phyloP scores from a whole-genome alignment of 257 asterid genomes.

The Solanum neorickii region DNA sequence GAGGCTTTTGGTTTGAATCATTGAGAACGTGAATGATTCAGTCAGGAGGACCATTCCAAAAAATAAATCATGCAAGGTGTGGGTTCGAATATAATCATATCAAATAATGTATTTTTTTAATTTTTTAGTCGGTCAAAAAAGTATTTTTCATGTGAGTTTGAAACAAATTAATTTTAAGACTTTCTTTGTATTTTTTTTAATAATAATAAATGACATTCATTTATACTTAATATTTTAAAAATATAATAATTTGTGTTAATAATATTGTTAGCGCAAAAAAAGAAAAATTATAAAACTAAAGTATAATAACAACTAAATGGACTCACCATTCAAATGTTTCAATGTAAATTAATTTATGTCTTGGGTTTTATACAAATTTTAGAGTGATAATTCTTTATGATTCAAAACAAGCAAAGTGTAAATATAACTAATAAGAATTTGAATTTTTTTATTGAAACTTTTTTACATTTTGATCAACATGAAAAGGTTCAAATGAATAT shows the following conservation, averaged over 20 bases:
- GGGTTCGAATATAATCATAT: too few species aligned
- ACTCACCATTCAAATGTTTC: neutral
- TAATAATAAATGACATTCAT: too few species aligned
- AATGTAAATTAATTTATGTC: neutral
- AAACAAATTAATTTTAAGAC: neutral
- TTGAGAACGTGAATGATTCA: neutral
- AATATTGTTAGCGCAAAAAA: neutral
- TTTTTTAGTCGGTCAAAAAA: neutral
- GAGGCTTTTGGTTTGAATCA: too few species aligned
- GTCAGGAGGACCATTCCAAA: fast-evolving
- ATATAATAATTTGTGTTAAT: too few species aligned
- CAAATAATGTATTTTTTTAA: too few species aligned
- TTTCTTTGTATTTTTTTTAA: too few species aligned
- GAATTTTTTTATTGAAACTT: neutral
- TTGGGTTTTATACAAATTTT: neutral
- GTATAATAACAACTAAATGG: too few species aligned
- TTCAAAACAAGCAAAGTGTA: neutral
- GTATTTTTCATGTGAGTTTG: too few species aligned
- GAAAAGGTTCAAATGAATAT: neutral
- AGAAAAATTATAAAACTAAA: too few species aligned
- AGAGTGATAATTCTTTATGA: too few species aligned
- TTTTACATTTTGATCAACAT: neutral
- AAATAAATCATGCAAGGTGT: too few species aligned
- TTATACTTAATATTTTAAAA: neutral
- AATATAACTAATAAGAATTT: neutral